These are phyloP conservation scores for Pseudogymnoascus sp. DNA, from an alignment of 2,329 filamentous ascomycete genomes.

Conservation along the genomic window DNA sequence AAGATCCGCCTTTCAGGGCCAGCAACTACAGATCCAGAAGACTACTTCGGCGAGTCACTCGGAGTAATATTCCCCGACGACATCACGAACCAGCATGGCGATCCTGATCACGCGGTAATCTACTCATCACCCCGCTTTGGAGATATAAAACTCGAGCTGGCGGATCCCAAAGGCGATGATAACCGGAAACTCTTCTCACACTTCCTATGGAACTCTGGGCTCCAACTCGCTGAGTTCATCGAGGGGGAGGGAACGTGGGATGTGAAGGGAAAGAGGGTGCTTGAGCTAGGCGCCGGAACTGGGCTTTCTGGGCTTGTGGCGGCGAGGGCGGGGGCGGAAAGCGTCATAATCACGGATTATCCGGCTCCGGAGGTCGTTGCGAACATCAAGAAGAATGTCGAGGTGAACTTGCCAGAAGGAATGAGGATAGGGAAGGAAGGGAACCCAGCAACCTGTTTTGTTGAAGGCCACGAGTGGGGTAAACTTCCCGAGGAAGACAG, in stretches of 20 bases:
- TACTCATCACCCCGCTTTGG: slow-evolving; percentile 44
- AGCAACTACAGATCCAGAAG: slow-evolving; percentile 41
- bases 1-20: slow-evolving; percentile 36
- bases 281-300: slow-evolving; percentile 63
- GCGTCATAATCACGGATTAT: slow-evolving; percentile 59
- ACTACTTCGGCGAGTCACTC: slow-evolving; percentile 50
- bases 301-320: slow-evolving; percentile 45
- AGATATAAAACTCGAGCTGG: slow-evolving; percentile 20
- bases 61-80: slow-evolving; percentile 62
- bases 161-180: slow-evolving; percentile 41
- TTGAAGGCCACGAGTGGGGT: slow-evolving; percentile 60
- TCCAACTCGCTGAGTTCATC: slow-evolving; percentile 47
- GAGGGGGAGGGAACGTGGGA: slow-evolving; percentile 38
- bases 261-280: slow-evolving; percentile 41
- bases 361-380: slow-evolving; percentile 51
- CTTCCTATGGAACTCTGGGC: slow-evolving; percentile 62
- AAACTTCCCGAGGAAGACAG: slow-evolving; percentile 28
- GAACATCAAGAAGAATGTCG: slow-evolving; percentile 50
- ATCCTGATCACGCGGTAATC: slow-evolving; percentile 42
- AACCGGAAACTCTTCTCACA: slow-evolving; percentile 59
- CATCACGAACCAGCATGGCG: slow-evolving; percentile 57
- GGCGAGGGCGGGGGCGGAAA: slow-evolving; percentile 37
- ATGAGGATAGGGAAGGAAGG: slow-evolving; percentile 14
- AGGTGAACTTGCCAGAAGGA: slow-evolving; percentile 36
- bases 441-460: slow-evolving; percentile 28